Evolutionary conservation across 768 basidiomycete genomes (phyloP), one percentile per base, ranked within the genome.

Genomic region (Lentinula edodes): DNA sequence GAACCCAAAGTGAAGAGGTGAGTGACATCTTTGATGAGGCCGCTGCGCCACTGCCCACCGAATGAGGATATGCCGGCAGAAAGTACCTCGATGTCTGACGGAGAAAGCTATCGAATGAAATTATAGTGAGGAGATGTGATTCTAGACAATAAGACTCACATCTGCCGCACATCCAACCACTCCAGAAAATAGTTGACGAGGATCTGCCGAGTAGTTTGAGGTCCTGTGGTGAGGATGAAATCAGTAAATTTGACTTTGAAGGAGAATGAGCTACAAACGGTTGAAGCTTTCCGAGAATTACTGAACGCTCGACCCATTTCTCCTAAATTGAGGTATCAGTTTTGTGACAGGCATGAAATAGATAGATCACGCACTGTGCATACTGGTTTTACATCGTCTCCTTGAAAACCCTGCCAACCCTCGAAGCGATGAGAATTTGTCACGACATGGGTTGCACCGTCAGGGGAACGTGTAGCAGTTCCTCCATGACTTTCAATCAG

Each of bases 11-110:
- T 84, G 66, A 95, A 90, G 54, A 96, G 81, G 70, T 96, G 95
- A 0, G 95, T 95, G 20, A 93, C 89, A 61, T 96, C 94, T 61
- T 83, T 80, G 0, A 93, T 94, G 53, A 95, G 81, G 8, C 84
- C 86, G 0, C 75, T 73, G 28, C 91, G 83, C 86, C 86, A 92
- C 71, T 91, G 88, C 0, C 95, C 95, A 2, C 95, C 94, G 3
- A 91, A 82, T 0, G 86, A 83, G 1, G 80, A 79, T 34, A 95
- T 84, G 0, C 87, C 90, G 0, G 86, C 88, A 0, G 82, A 80
- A 43, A 96, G 81, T 2, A 88, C 83, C 67, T 91, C 90, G 32
- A 85, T 73, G 70, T 96, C 94, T 7, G 83, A 64, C 1, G 76
- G 55, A 0, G 86, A 82, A 4, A 93, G 76, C 82, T 89, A 41